These are phyloP conservation scores for Backusella psychrophila DNA, from an alignment of 192 early-diverging fungal genomes.

Conservation along the genomic window DNA sequence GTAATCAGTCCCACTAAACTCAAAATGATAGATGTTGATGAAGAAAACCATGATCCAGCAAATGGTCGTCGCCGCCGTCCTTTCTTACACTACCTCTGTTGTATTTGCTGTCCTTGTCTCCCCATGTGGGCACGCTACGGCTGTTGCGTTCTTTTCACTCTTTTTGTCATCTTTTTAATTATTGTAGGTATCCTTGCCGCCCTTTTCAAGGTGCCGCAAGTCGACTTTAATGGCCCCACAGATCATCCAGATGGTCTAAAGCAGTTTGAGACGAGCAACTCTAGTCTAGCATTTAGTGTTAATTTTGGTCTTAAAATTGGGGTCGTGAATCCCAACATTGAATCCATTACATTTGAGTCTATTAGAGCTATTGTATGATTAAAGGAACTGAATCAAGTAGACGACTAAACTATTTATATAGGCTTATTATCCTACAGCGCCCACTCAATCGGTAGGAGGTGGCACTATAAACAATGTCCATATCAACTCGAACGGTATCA, in stretches of 20 bases:
- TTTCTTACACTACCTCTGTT: slow-evolving; percentile 14
- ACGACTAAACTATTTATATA: background rate
- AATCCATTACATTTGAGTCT: slow-evolving; percentile 22
- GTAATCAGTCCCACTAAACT: background rate
- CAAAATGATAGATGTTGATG: background rate
- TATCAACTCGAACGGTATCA: slow-evolving; percentile 38
- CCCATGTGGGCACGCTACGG: slow-evolving; percentile 26
- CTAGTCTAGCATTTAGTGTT: slow-evolving; percentile 7
- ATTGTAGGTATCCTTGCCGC: slow-evolving; percentile 26
- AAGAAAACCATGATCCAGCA: background rate
- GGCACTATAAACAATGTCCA: slow-evolving; percentile 39
- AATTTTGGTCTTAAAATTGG: slow-evolving; percentile 26
- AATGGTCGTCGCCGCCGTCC: background rate
- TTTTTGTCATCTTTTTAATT: slow-evolving; percentile 9
- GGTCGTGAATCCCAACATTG: slow-evolving; percentile 29
- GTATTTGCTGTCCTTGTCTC: slow-evolving; percentile 23
- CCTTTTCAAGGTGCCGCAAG: slow-evolving; percentile 30
- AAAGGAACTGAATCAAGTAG: background rate
- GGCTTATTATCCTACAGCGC: slow-evolving; percentile 19
- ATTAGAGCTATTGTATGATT: slow-evolving; percentile 28
- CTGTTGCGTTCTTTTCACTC: slow-evolving; percentile 13
- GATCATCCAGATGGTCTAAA: slow-evolving; percentile 7
- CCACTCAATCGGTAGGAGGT: slow-evolving; percentile 40
- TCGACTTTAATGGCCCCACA: slow-evolving; percentile 25
- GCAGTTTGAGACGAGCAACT: slow-evolving; percentile 5